These are phyloP conservation scores for Cladophialophora exuberans DNA, from an alignment of 2,329 filamentous ascomycete species.

Conservation along the genomic window DNA sequence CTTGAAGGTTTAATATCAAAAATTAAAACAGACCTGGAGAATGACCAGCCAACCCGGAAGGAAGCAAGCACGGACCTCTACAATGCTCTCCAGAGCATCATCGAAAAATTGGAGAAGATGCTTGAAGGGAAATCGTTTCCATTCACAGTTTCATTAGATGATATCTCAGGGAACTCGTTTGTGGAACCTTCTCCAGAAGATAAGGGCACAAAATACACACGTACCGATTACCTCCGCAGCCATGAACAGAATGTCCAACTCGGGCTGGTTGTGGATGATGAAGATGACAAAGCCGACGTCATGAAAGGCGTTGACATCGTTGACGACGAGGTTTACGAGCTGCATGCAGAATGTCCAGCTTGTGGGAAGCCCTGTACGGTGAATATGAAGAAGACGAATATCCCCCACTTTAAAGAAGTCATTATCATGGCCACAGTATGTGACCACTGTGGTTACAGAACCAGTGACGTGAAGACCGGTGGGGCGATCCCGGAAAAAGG, in stretches of 20 bases:
- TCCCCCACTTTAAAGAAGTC: slow-evolving; percentile 97
- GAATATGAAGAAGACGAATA: slow-evolving; percentile 98
- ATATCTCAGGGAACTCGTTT: slow-evolving; percentile 94
- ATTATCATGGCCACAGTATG: slow-evolving; percentile 94
- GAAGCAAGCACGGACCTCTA: slow-evolving; percentile 76
- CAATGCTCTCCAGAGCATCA: slow-evolving; percentile 75
- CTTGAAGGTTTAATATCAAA: slow-evolving; percentile 83
- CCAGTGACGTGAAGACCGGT: slow-evolving; percentile 97
- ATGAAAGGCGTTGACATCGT: slow-evolving; percentile 78
- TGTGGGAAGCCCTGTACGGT: slow-evolving; percentile 85
- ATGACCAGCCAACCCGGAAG: slow-evolving; percentile 82
- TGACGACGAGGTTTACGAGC: slow-evolving; percentile 88
- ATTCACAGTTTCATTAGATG: slow-evolving; percentile 85
- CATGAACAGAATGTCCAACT: slow-evolving; percentile 84
- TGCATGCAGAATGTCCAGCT: slow-evolving; percentile 88
- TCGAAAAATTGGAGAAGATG: slow-evolving; percentile 76
- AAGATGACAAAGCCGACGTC: slow-evolving; percentile 49
- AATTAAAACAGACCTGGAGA: slow-evolving; percentile 77
- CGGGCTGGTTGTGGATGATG: slow-evolving; percentile 63
- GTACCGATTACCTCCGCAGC: slow-evolving; percentile 80
- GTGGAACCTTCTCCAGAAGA: slow-evolving; percentile 80
- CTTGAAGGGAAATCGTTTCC: slow-evolving; percentile 77
- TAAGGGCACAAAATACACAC: slow-evolving; percentile 85
- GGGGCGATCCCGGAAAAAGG: slow-evolving; percentile 87
- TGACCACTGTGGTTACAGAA: slow-evolving; percentile 88